Conservation (phyloP, 805 yeast genomes). For the Candida insectorum region DNA sequence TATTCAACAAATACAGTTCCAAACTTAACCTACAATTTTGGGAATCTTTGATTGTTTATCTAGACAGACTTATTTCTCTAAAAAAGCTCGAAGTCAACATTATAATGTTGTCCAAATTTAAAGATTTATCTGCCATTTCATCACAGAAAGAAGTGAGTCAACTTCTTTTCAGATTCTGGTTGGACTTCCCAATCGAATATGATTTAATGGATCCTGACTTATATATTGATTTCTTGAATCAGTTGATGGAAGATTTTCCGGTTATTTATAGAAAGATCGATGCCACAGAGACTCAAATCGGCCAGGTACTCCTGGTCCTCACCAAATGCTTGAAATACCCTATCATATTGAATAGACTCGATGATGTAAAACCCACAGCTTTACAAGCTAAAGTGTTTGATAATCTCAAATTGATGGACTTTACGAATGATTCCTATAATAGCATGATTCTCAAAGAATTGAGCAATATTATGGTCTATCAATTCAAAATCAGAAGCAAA, state of each 20-base stretch:
- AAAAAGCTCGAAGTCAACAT: conserved; percentile 48
- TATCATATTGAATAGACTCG: conserved; percentile 56
- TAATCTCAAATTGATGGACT: conserved; percentile 36
- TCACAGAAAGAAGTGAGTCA: conserved; percentile 17
- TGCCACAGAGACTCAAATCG: conserved; percentile 35
- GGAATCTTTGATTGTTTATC: conserved; percentile 52
- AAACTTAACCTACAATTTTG: conserved; percentile 40
- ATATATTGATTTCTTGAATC: conserved; percentile 61
- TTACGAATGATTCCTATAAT: conserved; percentile 31
- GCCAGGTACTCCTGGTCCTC: conserved; percentile 53
- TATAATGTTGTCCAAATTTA: conserved; percentile 52
- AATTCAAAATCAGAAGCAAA: conserved; percentile 57
- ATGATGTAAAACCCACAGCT: conserved; percentile 49
- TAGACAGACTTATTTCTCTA: conserved; percentile 35
- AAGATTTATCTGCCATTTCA: conserved; percentile 40
- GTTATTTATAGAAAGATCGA: conserved; percentile 36
- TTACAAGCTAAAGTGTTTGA: conserved; percentile 60
- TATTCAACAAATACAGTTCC: conserved; percentile 48
- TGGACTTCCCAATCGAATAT: conserved; percentile 34
- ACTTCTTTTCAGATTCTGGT: conserved; percentile 51
- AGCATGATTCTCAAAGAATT: conserved; percentile 52
- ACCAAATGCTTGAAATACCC: conserved; percentile 72
- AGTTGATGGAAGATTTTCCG: conserved; percentile 52
- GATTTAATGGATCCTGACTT: conserved; percentile 36
- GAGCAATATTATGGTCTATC: conserved; percentile 50